These are phyloP conservation scores for Collybia sp. DNA, from an alignment of 768 basidiomycete species.

Conservation along the genomic window DNA sequence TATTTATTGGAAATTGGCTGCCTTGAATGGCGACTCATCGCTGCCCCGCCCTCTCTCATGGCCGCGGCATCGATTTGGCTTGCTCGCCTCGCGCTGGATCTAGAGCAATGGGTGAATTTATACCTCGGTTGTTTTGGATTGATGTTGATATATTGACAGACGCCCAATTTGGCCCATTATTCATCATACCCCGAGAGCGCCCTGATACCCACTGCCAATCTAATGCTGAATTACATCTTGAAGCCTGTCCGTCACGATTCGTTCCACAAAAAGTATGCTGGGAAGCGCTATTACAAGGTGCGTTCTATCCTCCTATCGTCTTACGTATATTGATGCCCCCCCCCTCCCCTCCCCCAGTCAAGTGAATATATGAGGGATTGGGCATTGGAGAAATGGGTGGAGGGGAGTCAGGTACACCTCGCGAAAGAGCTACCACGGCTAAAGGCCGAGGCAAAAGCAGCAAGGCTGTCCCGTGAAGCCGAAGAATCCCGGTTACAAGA, in stretches of 20 bases:
- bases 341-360: conserved; percentile 45
- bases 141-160: conserved; percentile 29
- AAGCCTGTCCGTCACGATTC: conserved; percentile 75
- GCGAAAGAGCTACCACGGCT: conserved; percentile 52
- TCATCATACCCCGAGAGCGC: conserved; percentile 87
- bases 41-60: conserved; percentile 77
- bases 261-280: conserved; percentile 93
- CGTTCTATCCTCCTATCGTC: conserved; percentile 3
- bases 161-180: conserved; percentile 88
- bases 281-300: conserved; percentile 87
- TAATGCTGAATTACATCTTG: conserved; percentile 91
- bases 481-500: conserved; percentile 20
- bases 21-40: conserved; percentile 82
- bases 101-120: conserved; percentile 80
- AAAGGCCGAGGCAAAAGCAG: conserved; percentile 38
- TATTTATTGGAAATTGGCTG: conserved; percentile 91
- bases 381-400: conserved; percentile 75
- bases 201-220: conserved; percentile 81
- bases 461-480: conserved; percentile 34
- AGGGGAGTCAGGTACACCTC: conserved; percentile 55
- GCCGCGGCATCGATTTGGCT: conserved; percentile 92
- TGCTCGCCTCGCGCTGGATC: conserved; percentile 74
- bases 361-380: conserved; percentile 82
- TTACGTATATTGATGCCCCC: neutral
- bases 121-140: neutral